These are phyloP conservation scores for Parachaetomium inaequale DNA, from an alignment of 495 filamentous ascomycete genomes.

Conservation along the genomic window DNA sequence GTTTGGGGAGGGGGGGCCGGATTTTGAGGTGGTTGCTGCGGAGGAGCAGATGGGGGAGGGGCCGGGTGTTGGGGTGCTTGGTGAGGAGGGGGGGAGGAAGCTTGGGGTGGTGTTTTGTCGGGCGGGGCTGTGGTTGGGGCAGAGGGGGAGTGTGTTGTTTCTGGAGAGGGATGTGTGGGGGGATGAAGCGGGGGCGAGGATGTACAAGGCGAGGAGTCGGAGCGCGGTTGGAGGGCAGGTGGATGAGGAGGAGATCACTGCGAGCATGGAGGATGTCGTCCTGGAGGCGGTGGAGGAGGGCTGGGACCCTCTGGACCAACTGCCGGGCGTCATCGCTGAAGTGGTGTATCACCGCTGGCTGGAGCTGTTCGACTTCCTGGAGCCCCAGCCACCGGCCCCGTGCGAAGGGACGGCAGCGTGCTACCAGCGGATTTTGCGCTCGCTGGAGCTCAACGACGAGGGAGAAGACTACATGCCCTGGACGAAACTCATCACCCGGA, in stretches of 20 bases:
- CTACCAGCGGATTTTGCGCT: conserved; percentile 30
- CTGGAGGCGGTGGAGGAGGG: conserved; percentile 21
- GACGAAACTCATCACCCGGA: conserved; percentile 30
- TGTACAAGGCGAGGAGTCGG: neutral
- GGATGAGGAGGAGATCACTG: conserved; percentile 7
- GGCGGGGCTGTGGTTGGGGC: neutral
- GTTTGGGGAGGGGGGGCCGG: neutral
- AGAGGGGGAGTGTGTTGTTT: conserved; percentile 22
- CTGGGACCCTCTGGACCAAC: neutral
- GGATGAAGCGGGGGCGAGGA: neutral
- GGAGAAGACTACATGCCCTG: conserved; percentile 21
- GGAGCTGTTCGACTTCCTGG: conserved; percentile 35
- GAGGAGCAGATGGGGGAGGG: neutral
- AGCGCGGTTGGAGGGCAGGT: neutral
- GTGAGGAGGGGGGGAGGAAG: neutral
- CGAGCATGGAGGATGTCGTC: conserved; percentile 28
- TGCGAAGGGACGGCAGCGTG: conserved; percentile 13
- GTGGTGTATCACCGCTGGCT: conserved; percentile 33
- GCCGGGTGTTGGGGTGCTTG: neutral
- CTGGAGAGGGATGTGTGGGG: conserved; percentile 24
- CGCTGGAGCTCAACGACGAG: conserved; percentile 34
- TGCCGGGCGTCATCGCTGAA: conserved; percentile 26
- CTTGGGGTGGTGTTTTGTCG: conserved; percentile 1
- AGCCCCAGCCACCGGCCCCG: conserved; percentile 2
- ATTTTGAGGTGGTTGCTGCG: neutral